Evolutionary conservation across 225 moss, liverwort and hornwort species (phyloP).

Genomic region (Physcomitrium patens): DNA sequence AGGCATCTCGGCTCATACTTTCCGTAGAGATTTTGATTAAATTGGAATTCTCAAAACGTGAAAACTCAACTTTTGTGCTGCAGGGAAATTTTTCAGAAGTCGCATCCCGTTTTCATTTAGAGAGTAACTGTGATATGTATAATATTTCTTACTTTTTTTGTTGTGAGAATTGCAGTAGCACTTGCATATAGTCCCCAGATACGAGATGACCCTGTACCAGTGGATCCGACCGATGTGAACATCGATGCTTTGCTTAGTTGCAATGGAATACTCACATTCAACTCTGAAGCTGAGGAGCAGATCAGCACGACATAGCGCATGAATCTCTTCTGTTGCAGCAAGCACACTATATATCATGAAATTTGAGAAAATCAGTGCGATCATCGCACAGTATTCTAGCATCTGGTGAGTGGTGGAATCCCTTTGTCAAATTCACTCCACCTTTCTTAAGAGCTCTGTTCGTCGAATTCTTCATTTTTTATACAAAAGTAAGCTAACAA

Average conservation of each 20-base stretch:
- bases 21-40: too few species aligned
- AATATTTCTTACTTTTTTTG: conserved; percentile 11
- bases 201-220: conserved; percentile 70
- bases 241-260: conserved; percentile 75
- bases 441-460: too few species aligned
- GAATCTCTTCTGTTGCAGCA: background rate
- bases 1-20: too few species aligned
- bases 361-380: too few species aligned
- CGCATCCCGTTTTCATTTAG: too few species aligned
- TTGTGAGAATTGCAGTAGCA: conserved; percentile 70
- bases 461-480: too few species aligned
- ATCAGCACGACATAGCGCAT: conserved; percentile 28
- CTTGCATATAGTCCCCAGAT: conserved; percentile 86
- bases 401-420: background rate
- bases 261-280: conserved; percentile 63
- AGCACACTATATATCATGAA: background rate
- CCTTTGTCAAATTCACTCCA: too few species aligned
- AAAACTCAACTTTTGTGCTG: too few species aligned
- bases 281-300: conserved; percentile 51
- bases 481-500: too few species aligned
- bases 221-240: conserved; percentile 70
- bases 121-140: too few species aligned
- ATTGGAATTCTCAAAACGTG: too few species aligned
- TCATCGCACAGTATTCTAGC: background rate
- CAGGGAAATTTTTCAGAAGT: too few species aligned